Evolutionary conservation across 2,329 filamentous ascomycete species (phyloP), one percentile per base, ranked within the genome.

Genomic region (Cladosporium sp.): DNA sequence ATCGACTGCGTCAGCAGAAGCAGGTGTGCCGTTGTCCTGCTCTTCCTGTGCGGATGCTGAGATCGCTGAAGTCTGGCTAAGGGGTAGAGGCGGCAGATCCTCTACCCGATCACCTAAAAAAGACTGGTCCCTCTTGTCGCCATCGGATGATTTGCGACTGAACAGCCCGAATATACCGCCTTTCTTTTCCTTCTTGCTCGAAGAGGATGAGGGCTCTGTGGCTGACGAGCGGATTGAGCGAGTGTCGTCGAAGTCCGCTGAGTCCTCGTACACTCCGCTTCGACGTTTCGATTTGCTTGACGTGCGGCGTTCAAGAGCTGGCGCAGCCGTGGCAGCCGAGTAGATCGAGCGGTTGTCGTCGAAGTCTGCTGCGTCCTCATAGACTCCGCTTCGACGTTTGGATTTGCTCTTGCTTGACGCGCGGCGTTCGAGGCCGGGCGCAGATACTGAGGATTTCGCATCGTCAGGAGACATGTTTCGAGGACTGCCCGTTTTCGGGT

Each of bases 51-150:
- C 68, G 66, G 68, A 64, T 69, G 71, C 72, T 69, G 66, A 68
- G 67, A 65, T 70, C 65, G 74, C 70, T 67, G 72, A 74, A 52
- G 66, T 66, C 58, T 70, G 66, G 71, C 72, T 76, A 73, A 66
- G 74, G 76, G 78, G 76, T 75, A 79, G 77, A 78, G 77, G 76
- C 69, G 80, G 81, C 83, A 83, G 79, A 80, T 84, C 84, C 85
- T 86, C 86, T 84, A 84, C 85, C 85, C 85, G 81, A 79, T 81
- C 80, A 75, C 77, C 86, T 88, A 88, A 87, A 88, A 88, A 88
- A 88, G 86, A 84, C 80, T 83, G 75, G 62, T 79, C 74, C 66
- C 79, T 59, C 54, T 65, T 64, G 55, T 68, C 61, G 47, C 60
- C 60, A 54, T 68, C 67, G 49, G 74, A 76, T 2, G 80, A 80